Evolutionary conservation across 768 basidiomycete species (phyloP).

Genomic region (Tricholoma bakamatsutake): DNA sequence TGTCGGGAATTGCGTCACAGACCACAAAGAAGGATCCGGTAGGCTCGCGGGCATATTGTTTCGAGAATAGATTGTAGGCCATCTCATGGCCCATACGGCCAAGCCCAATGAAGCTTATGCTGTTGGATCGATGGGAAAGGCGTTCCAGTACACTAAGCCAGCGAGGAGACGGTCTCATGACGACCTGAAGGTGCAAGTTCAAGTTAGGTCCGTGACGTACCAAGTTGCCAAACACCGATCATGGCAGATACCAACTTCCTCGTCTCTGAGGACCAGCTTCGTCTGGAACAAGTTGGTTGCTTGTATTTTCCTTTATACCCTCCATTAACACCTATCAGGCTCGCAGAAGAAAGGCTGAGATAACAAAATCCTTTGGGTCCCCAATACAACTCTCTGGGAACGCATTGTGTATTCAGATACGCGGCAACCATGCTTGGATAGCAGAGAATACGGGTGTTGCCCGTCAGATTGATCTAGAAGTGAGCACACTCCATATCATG

Average conservation of each 20-base stretch:
- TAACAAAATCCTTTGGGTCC: constrained; percentile 64
- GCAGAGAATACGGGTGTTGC: constrained; percentile 80
- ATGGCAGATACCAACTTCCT: constrained; percentile 48
- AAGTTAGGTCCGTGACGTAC: too few relatives aligned
- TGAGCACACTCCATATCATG: constrained; percentile 22
- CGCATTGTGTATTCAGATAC: constrained; percentile 63
- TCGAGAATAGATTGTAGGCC: constrained; percentile 79
- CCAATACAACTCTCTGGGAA: constrained; percentile 77
- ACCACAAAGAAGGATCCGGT: constrained; percentile 62
- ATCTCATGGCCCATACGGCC: constrained; percentile 89
- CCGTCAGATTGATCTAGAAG: constrained; percentile 73
- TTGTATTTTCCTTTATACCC: constrained; percentile 1
- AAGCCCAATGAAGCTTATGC: constrained; percentile 78
- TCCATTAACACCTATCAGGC: constrained; percentile 34
- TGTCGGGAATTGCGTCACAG: constrained; percentile 67
- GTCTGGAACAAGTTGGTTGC: constrained; percentile 47
- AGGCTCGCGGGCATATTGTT: constrained; percentile 44
- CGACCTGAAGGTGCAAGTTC: background rate
- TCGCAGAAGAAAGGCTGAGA: constrained; percentile 67
- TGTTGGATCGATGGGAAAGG: constrained; percentile 34
- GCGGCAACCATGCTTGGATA: constrained; percentile 71
- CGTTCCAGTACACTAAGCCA: constrained; percentile 34
- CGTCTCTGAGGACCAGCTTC: constrained; percentile 66
- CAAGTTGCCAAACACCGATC: background rate
- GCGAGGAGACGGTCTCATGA: constrained; percentile 49